A percentile compares a stretch with the other conserved stretches of the same genome.
Evolutionary conservation across 108 stramenopile genomes (phyloP).

Genomic region (Hondaea fermentalgiana): DNA sequence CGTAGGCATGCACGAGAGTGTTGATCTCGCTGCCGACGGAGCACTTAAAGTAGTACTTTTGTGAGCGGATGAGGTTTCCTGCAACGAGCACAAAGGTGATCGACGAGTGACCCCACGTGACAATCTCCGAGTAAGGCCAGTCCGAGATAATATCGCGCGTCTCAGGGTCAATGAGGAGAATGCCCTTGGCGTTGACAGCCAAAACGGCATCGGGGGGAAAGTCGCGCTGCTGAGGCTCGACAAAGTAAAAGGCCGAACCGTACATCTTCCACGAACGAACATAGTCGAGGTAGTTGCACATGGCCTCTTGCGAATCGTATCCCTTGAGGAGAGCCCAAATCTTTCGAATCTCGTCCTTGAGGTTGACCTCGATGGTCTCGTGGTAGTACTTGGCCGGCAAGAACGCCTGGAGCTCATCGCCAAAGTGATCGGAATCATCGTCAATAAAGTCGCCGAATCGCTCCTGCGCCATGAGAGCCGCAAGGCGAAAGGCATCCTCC

Average conservation of each 20-base stretch:
- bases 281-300: constrained; percentile 20
- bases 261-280: constrained; percentile 36
- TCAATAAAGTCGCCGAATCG: background rate
- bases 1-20: constrained; percentile 37
- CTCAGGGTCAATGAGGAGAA: constrained; percentile 34
- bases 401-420: background rate
- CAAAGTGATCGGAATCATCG: background rate
- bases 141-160: constrained; percentile 27
- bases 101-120: constrained; percentile 40
- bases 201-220: constrained; percentile 32
- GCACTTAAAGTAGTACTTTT: constrained; percentile 37
- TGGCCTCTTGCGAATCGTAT: constrained; percentile 13
- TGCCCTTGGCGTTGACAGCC: constrained; percentile 35
- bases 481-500: constrained; percentile 24
- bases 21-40: constrained; percentile 38
- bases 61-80: constrained; percentile 17
- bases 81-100: constrained; percentile 38
- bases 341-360: constrained; percentile 22
- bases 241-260: constrained; percentile 35
- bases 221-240: constrained; percentile 23
- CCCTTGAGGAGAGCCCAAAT: constrained; percentile 27
- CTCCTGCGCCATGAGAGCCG: constrained; percentile 26
- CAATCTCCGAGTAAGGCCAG: constrained; percentile 30
- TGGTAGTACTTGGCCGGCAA: constrained; percentile 17
- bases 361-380: background rate